Percentiles rank a stretch among this genome's conserved stretches.
phyloP scores from a whole-genome alignment of 306 rosid species.

The Corylus americana region DNA sequence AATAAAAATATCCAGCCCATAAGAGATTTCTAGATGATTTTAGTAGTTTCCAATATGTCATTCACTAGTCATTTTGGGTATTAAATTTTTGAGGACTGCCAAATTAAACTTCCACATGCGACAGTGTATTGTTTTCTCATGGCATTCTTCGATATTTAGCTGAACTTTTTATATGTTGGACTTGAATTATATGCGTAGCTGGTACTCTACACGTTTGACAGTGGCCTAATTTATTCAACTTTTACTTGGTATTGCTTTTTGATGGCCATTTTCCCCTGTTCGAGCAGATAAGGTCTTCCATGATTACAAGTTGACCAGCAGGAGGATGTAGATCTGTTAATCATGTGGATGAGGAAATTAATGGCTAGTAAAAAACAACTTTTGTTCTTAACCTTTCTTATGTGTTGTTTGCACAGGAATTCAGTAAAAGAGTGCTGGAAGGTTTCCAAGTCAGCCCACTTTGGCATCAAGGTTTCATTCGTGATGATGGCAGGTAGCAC shows the following conservation, averaged over 20 bases:
- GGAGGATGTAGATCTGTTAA: background rate
- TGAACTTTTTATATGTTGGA: background rate
- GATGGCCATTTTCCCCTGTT: background rate
- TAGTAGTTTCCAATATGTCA: background rate
- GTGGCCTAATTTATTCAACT: background rate
- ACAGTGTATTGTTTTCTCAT: background rate
- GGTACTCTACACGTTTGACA: background rate
- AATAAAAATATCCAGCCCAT: background rate
- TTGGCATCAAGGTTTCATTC: conserved; percentile 88
- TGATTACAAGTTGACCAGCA: background rate
- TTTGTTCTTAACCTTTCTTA: background rate
- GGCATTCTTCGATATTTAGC: background rate
- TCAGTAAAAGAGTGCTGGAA: conserved; percentile 66
- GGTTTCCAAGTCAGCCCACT: conserved; percentile 97
- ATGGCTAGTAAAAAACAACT: conserved; percentile 3
- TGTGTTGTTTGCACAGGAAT: conserved; percentile 58
- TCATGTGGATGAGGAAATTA: background rate
- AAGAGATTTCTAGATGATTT: background rate
- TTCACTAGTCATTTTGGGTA: background rate
- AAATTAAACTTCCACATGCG: background rate
- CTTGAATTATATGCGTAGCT: background rate
- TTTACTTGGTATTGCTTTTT: background rate
- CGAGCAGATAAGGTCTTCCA: background rate
- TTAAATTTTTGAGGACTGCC: background rate
- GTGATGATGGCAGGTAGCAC: conserved; percentile 85